Conservation (phyloP, 140 eudicot genomes). For the Stevia rebaudiana region DNA sequence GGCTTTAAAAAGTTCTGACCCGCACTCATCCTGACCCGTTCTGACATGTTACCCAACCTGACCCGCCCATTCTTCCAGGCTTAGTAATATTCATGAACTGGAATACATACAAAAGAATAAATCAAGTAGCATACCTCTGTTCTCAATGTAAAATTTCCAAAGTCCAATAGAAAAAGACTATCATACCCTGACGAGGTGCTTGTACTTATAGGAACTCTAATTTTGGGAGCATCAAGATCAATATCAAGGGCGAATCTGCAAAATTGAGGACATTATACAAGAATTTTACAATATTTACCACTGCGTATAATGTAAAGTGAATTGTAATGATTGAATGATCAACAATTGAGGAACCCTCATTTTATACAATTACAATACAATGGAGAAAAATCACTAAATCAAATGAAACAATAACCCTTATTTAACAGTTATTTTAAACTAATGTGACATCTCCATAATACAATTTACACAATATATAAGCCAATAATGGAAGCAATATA, state of each 20-base stretch:
- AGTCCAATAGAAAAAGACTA: slow-evolving; percentile 83
- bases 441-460: too few relatives aligned
- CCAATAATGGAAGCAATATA: slow-evolving; percentile 2
- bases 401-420: too few relatives aligned
- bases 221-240: slow-evolving; percentile 99
- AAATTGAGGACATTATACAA: slow-evolving; percentile 2
- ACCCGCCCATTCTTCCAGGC: too few relatives aligned
- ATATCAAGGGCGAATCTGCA: slow-evolving; percentile 91
- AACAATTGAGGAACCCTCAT: neutral
- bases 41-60: too few relatives aligned
- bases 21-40: too few relatives aligned
- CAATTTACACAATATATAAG: too few relatives aligned
- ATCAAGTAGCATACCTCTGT: slow-evolving; percentile 61
- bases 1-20: too few relatives aligned
- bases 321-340: neutral
- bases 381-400: too few relatives aligned
- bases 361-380: neutral
- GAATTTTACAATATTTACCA: slow-evolving; percentile 12
- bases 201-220: slow-evolving; percentile 67
- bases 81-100: neutral
- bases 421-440: too few relatives aligned
- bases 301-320: neutral
- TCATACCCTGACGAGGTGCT: slow-evolving; percentile 44
- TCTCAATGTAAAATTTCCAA: slow-evolving; percentile 85
- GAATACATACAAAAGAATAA: slow-evolving; percentile 1